Conservation (phyloP, 176 grass and related monocot species). For the Neostapfia colusana region DNA sequence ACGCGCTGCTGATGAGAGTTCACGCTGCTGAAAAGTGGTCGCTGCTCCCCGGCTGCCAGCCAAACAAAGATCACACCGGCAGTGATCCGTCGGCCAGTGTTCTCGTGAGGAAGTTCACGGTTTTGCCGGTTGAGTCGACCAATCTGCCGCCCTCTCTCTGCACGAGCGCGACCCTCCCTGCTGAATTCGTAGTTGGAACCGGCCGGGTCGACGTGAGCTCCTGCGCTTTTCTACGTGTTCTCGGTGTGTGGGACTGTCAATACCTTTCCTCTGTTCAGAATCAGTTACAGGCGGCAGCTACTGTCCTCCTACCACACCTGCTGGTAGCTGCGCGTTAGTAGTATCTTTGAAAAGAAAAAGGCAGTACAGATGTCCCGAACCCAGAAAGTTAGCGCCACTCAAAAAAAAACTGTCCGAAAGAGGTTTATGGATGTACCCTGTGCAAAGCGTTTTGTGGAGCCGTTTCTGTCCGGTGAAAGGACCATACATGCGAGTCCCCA, state of each 20-base stretch:
- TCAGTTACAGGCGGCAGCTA: constrained; percentile 20
- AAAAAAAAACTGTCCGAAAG: constrained; percentile 10
- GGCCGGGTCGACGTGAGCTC: constrained; percentile 7
- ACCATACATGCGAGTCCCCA: neutral
- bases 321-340: neutral
- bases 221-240: neutral
- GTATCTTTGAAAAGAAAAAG: constrained; percentile 31
- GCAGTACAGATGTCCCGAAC: constrained; percentile 6
- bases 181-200: neutral
- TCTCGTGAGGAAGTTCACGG: neutral
- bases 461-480: constrained; percentile 17
- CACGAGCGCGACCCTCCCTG: neutral
- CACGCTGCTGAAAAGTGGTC: constrained; percentile 11
- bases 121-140: neutral
- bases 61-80: neutral
- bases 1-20: constrained; percentile 12
- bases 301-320: constrained; percentile 40
- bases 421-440: constrained; percentile 15
- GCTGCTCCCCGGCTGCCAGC: constrained; percentile 24
- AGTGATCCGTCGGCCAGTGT: neutral
- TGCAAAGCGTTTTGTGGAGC: constrained; percentile 13
- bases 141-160: neutral
- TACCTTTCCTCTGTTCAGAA: constrained; percentile 2
- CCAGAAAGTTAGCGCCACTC: constrained; percentile 28
- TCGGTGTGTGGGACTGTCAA: constrained; percentile 21